These are phyloP conservation scores for Cystobasidiaceae sp. DNA, from an alignment of 1,284 basidiomycete species.

Conservation along the genomic window DNA sequence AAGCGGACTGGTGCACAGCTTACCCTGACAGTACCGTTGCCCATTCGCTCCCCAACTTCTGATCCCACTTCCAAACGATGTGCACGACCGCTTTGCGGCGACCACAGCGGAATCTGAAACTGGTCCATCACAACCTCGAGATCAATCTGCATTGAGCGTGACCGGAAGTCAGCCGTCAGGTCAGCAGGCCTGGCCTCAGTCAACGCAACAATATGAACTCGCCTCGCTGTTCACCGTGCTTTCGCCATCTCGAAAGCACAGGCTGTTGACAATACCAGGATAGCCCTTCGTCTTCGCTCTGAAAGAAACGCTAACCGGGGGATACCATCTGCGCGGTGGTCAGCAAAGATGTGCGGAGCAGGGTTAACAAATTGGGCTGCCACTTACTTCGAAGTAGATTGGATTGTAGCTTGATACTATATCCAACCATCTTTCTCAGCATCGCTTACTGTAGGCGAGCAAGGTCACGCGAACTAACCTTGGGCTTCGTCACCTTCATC, in stretches of 20 bases:
- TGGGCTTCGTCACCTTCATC: not conserved
- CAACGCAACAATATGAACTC: not conserved
- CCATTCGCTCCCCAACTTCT: not conserved
- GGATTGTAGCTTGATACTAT: not conserved
- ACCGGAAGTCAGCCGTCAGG: no score
- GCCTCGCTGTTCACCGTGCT: not conserved
- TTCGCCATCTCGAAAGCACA: not conserved
- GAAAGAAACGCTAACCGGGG: not conserved
- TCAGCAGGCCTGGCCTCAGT: no score
- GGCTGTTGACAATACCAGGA: not conserved
- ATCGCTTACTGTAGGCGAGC: no score
- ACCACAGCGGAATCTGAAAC: conserved; percentile 3
- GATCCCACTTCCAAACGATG: not conserved
- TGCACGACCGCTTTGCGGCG: not conserved
- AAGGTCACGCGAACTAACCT: no score
- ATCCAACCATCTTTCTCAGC: not conserved
- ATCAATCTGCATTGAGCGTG: not conserved
- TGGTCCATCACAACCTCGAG: not conserved
- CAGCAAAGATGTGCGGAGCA: no score
- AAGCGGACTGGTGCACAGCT: not conserved
- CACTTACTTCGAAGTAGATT: not conserved
- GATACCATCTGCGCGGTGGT: not conserved
- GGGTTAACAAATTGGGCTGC: no score
- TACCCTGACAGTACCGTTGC: not conserved
- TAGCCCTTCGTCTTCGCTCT: not conserved